Percentiles rank a stretch among this genome's conserved stretches.
Conservation (phyloP, 208 protist species). For the Trypanosoma platydactyli region DNA sequence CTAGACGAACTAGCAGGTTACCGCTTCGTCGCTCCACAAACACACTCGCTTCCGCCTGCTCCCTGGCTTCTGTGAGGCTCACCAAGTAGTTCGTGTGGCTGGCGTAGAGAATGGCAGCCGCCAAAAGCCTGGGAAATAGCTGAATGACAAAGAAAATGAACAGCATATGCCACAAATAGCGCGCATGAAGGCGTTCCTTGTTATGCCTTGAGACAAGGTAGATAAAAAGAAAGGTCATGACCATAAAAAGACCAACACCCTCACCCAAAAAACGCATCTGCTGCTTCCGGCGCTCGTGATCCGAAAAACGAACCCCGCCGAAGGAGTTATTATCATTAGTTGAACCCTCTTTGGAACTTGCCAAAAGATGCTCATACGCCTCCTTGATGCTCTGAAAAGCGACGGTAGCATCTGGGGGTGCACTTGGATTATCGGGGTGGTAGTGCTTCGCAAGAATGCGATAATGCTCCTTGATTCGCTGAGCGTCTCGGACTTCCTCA, state of each 20-base stretch:
- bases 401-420: slow-evolving; percentile 29
- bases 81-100: slow-evolving; percentile 55
- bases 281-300: slow-evolving; percentile 49
- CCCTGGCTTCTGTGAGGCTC: slow-evolving; percentile 41
- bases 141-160: slow-evolving; percentile 76
- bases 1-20: slow-evolving; percentile 35
- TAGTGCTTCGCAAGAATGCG: slow-evolving; percentile 72
- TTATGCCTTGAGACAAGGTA: slow-evolving; percentile 60
- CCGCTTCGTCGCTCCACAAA: slow-evolving; percentile 35
- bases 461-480: slow-evolving; percentile 64
- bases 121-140: slow-evolving; percentile 70
- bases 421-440: slow-evolving; percentile 62
- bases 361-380: slow-evolving; percentile 56
- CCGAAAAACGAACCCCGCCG: slow-evolving; percentile 44
- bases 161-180: slow-evolving; percentile 51
- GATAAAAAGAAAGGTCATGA: slow-evolving; percentile 61
- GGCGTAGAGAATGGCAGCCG: slow-evolving; percentile 67
- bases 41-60: slow-evolving; percentile 51
- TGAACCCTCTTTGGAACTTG: slow-evolving; percentile 21
- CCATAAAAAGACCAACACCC: slow-evolving; percentile 60
- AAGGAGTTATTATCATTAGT: background rate
- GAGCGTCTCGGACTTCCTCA: slow-evolving; percentile 33
- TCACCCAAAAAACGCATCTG: slow-evolving; percentile 72
- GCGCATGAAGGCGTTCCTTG: slow-evolving; percentile 45
- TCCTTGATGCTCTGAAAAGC: slow-evolving; percentile 78